These are phyloP conservation scores for Linnemannia schmuckeri DNA, from an alignment of 192 early-diverging fungal genomes.

Conservation along the genomic window DNA sequence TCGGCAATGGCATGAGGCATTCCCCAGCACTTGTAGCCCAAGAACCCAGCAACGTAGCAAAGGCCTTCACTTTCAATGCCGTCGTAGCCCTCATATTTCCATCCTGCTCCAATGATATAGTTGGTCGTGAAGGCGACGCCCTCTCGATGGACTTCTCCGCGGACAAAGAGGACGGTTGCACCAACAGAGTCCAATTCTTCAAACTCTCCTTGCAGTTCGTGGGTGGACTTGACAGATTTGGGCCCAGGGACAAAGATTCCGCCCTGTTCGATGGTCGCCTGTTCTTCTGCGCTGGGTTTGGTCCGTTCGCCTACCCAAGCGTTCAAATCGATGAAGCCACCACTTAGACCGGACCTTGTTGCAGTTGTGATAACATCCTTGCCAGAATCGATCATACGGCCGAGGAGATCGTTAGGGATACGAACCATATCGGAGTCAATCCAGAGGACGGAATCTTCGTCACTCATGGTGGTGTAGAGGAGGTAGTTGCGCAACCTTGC, in stretches of 20 bases:
- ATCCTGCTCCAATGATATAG: conserved; percentile 39
- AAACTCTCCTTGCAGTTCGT: conserved; percentile 12
- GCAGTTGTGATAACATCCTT: conserved; percentile 57
- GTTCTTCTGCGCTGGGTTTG: conserved; percentile 28
- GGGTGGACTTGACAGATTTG: conserved; percentile 9
- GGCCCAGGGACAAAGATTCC: conserved; percentile 2
- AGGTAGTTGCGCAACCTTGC: conserved; percentile 50
- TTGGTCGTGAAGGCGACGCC: conserved; percentile 52
- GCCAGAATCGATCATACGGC: conserved; percentile 40
- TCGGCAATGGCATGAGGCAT: conserved; percentile 45
- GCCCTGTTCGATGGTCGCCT: background rate
- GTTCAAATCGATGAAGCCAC: conserved; percentile 1
- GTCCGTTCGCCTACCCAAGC: conserved; percentile 21
- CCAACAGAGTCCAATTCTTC: conserved; percentile 52
- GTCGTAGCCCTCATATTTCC: conserved; percentile 55
- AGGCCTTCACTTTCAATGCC: conserved; percentile 61
- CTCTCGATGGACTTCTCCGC: conserved; percentile 38
- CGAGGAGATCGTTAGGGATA: conserved; percentile 37
- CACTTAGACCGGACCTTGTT: conserved; percentile 20
- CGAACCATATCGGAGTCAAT: conserved; percentile 54
- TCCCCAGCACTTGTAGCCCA: conserved; percentile 56
- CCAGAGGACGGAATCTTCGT: conserved; percentile 55
- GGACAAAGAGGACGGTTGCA: conserved; percentile 52
- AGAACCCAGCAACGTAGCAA: conserved; percentile 51
- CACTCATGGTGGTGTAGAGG: conserved; percentile 9